These are phyloP conservation scores for Amniculicola lignicola DNA, from an alignment of 495 filamentous ascomycete genomes.

Conservation along the genomic window DNA sequence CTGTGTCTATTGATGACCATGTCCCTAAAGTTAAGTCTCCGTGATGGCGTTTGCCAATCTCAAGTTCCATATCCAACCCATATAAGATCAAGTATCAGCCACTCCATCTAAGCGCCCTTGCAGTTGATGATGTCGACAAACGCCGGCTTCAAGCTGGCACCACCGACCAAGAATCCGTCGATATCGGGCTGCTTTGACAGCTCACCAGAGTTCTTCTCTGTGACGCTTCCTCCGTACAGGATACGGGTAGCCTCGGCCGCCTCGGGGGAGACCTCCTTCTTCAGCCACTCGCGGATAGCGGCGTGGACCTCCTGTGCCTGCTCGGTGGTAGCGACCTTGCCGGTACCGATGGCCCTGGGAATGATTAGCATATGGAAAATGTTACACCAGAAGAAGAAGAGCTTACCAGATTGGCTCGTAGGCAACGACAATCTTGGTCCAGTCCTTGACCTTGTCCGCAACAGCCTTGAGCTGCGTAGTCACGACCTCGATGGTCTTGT, in stretches of 20 bases:
- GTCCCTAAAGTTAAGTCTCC: too few relatives aligned
- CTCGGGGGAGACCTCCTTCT: conserved; percentile 63
- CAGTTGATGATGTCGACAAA: conserved; percentile 72
- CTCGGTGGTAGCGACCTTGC: conserved; percentile 90
- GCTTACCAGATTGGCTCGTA: conserved; percentile 95
- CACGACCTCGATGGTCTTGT: conserved; percentile 86
- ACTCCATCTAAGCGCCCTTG: conserved; percentile 43
- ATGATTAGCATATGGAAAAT: not conserved
- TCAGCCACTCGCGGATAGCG: conserved; percentile 86
- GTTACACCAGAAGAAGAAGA: not conserved
- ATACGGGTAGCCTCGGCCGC: conserved; percentile 78
- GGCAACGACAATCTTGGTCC: conserved; percentile 91
- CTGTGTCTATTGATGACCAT: too few relatives aligned
- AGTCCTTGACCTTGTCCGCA: conserved; percentile 69
- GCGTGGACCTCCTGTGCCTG: conserved; percentile 95
- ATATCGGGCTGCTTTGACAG: conserved; percentile 89
- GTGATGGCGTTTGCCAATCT: too few relatives aligned
- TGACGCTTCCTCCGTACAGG: conserved; percentile 94
- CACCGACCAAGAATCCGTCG: conserved; percentile 97
- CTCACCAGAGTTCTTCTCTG: conserved; percentile 95
- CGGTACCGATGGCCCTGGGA: conserved; percentile 83
- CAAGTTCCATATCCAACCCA: too few relatives aligned
- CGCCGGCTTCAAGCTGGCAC: conserved; percentile 96
- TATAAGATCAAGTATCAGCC: too few relatives aligned
- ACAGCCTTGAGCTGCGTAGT: conserved; percentile 52